Percentiles rank a stretch among this genome's conserved stretches.
Conservation (phyloP, 2,329 filamentous ascomycete species). For the Calonectria ilicicola region DNA sequence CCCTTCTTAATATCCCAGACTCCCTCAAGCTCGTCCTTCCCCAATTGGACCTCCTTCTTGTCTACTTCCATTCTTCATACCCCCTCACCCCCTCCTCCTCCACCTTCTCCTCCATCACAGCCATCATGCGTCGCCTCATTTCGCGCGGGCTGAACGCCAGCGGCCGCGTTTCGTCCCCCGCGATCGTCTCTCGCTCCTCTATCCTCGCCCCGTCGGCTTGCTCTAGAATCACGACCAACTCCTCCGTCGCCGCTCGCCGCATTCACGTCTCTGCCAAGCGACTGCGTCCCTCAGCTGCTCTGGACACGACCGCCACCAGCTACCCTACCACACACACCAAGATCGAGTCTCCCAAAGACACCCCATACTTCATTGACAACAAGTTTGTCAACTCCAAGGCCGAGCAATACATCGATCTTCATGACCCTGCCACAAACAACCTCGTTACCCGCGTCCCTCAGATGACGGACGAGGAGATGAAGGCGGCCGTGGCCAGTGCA, state of each 20-base stretch:
- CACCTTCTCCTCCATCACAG: neutral
- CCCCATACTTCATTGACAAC: constrained; percentile 87
- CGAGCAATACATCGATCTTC: constrained; percentile 80
- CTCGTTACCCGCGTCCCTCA: constrained; percentile 86
- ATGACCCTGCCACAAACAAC: constrained; percentile 89
- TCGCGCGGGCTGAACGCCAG: constrained; percentile 53
- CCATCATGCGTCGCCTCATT: constrained; percentile 60
- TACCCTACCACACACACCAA: constrained; percentile 81
- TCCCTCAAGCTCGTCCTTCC: neutral
- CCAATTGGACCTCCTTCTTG: neutral
- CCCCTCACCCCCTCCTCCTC: neutral
- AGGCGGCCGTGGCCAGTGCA: constrained; percentile 80
- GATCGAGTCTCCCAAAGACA: constrained; percentile 75
- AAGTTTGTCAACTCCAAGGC: constrained; percentile 77
- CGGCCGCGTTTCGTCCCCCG: constrained; percentile 43
- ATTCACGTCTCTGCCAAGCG: constrained; percentile 69
- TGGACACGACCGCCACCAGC: constrained; percentile 67
- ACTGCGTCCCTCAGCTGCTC: constrained; percentile 63
- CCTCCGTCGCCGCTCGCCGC: constrained; percentile 59
- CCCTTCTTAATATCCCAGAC: constrained; percentile 14
- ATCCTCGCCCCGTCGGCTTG: constrained; percentile 43
- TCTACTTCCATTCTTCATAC: neutral
- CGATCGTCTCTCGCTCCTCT: constrained; percentile 44
- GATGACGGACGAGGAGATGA: constrained; percentile 82
- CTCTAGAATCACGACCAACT: constrained; percentile 51